These are phyloP conservation scores for Acer negundo DNA, from an alignment of 345 rosid species.

Conservation along the genomic window DNA sequence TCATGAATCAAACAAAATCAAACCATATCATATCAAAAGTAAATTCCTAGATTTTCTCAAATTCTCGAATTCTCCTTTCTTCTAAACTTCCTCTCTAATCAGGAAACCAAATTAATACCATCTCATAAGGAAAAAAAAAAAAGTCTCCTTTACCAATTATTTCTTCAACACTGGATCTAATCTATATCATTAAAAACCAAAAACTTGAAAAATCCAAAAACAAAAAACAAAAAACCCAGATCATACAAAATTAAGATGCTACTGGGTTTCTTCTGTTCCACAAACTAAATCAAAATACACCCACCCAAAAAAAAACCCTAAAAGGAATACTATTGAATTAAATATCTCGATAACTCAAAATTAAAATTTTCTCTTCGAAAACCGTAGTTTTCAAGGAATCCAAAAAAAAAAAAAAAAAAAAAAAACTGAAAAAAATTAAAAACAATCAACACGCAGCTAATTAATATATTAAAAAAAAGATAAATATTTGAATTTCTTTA, in stretches of 20 bases:
- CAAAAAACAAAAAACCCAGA: conserved; percentile 28
- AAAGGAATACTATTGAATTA: not conserved
- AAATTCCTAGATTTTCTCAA: conserved; percentile 24
- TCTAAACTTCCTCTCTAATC: conserved; percentile 38
- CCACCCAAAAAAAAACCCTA: not conserved
- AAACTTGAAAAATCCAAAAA: not conserved
- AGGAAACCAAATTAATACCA: conserved; percentile 35
- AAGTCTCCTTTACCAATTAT: conserved; percentile 14
- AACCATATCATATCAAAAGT: conserved; percentile 21
- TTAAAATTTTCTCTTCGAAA: not conserved
- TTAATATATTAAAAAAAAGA: not conserved
- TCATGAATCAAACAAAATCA: conserved; percentile 24
- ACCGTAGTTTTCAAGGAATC: not conserved
- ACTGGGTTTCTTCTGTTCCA: not conserved
- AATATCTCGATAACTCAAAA: not conserved
- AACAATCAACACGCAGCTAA: not conserved
- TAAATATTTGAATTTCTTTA: not conserved
- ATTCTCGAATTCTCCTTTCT: conserved; percentile 8
- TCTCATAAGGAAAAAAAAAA: conserved; percentile 20
- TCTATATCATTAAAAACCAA: conserved; percentile 20
- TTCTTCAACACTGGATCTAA: conserved; percentile 31
- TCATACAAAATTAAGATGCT: conserved; percentile 13
- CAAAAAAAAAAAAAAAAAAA: not conserved
- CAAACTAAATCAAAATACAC: conserved; percentile 3
- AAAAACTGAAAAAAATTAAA: not conserved